Evolutionary conservation across 352 stramenopile species (phyloP).

Genomic region (Globisporangium polare): DNA sequence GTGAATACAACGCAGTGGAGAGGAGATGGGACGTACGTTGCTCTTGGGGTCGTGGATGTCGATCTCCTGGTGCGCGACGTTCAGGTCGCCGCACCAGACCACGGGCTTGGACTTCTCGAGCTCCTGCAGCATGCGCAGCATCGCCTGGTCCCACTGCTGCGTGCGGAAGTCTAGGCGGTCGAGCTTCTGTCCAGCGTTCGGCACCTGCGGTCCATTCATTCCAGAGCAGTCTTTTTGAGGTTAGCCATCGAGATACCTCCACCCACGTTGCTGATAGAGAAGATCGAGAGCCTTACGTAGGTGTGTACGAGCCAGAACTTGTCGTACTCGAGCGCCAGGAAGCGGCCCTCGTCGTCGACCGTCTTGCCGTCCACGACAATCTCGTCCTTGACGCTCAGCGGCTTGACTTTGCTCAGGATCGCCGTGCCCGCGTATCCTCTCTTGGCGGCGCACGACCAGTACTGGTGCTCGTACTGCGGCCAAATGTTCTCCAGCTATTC

Average conservation of each 20-base stretch:
- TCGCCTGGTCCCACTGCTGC: conserved; percentile 70
- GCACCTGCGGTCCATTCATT: conserved; percentile 25
- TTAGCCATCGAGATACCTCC: no score
- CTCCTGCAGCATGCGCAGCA: conserved; percentile 61
- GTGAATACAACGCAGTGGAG: no score
- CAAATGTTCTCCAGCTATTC: conserved; percentile 54
- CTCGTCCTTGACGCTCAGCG: conserved; percentile 63
- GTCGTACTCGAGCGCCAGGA: conserved; percentile 71
- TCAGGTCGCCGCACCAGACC: conserved; percentile 84
- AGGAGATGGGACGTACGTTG: conserved; percentile 33
- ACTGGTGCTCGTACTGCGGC: conserved; percentile 72
- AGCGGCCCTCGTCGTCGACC: conserved; percentile 70
- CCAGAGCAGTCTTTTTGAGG: no score
- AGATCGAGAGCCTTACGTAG: conserved; percentile 32
- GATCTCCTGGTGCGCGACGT: conserved; percentile 85
- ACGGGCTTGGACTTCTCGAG: conserved; percentile 76
- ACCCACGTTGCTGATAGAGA: neutral
- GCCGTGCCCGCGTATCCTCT: conserved; percentile 78
- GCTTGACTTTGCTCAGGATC: conserved; percentile 71
- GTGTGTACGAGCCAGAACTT: conserved; percentile 85
- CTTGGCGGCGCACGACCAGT: conserved; percentile 72
- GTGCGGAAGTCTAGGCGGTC: conserved; percentile 74
- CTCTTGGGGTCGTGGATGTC: conserved; percentile 86
- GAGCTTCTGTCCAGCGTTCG: conserved; percentile 69
- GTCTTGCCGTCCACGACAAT: conserved; percentile 50